Evolutionary conservation across 768 basidiomycete species (phyloP), one percentile per base, ranked within the genome.

Genomic region (Suillus weaverae): DNA sequence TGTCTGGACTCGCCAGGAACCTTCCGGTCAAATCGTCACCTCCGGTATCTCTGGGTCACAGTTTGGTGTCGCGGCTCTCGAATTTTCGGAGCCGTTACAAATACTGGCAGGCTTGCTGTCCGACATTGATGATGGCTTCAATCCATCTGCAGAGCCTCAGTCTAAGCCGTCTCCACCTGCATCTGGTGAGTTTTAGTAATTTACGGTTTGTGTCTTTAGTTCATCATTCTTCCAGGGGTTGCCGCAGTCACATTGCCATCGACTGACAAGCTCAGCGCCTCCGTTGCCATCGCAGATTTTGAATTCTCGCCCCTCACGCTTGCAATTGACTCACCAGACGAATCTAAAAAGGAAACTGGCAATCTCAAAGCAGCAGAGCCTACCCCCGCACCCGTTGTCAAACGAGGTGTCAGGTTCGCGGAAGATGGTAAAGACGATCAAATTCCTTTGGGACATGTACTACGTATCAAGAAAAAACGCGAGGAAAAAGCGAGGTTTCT

Each of bases 401-500:
- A 73, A 71, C 84, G 87, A 44, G 86, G 87, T 11, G 89, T 89
- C 10, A 83, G 87, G 51, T 89, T 90, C 66, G 85, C 82, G 36
- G 87, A 88, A 68, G 84, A 86, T 69, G 74, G 72, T 65, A 86
- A 85, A 65, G 89, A 90, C 48, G 90, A 92, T 72, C 80, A 80
- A 60, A 80, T 90, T 67, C 91, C 91, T 3, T 77, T 91, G 46
- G 86, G 84, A 20, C 85, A 92, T 71, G 83, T 87, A n/a, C 77
- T 90, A 71, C 87, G 88, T 61, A 84, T 84, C 74, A 88, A 87
- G 79, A 88, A 88, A 80, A 86, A 85, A 69, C 86, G 87, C 51
- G 89, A 89, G 74, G 86, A 90, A 76, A 89, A 89, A 78, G 87
- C 86, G 51, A 83, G 76, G 51, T 89, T 91, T 69, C 78, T 91